phyloP scores from a whole-genome alignment of 768 basidiomycete species.

The Agrocybe chaxingu region DNA sequence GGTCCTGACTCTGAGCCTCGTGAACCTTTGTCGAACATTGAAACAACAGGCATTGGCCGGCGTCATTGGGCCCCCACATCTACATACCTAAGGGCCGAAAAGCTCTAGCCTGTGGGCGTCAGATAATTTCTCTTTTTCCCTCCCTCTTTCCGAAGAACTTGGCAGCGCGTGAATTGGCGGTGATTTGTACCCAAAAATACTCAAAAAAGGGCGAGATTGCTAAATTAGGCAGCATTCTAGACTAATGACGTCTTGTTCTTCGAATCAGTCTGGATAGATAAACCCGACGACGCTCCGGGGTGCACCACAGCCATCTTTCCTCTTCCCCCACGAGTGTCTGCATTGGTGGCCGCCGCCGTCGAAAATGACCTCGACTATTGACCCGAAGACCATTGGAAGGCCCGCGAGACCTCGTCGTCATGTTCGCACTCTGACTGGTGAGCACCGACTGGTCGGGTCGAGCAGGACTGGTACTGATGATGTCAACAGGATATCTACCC shows the following conservation, averaged over 20 bases:
- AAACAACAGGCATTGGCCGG: too few relatives aligned
- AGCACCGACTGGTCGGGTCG: slow-evolving; percentile 3
- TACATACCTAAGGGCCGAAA: too few relatives aligned
- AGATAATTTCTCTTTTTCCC: too few relatives aligned
- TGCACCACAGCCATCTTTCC: slow-evolving; percentile 1
- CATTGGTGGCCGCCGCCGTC: slow-evolving; percentile 10
- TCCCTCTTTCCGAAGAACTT: too few relatives aligned
- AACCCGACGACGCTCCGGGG: slow-evolving; percentile 2
- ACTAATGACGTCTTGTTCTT: slow-evolving; percentile 1
- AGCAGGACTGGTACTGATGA: neutral
- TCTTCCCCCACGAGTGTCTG: slow-evolving; percentile 8
- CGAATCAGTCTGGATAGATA: neutral
- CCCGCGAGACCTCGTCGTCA: slow-evolving; percentile 59
- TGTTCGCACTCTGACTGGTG: slow-evolving; percentile 67
- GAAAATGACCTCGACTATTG: slow-evolving; percentile 64
- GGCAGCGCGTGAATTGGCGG: too few relatives aligned
- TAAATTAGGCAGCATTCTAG: neutral
- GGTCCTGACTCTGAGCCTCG: too few relatives aligned
- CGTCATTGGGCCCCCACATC: too few relatives aligned
- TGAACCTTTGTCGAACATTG: too few relatives aligned
- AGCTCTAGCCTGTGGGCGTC: too few relatives aligned
- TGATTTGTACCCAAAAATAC: too few relatives aligned
- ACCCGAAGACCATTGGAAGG: slow-evolving; percentile 63
- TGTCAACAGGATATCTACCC: slow-evolving; percentile 63
- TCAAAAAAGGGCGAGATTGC: too few relatives aligned